Percentiles rank a stretch among this genome's conserved stretches.
Evolutionary conservation across 768 basidiomycete species (phyloP).

Genomic region (Exsudoporus frostii): DNA sequence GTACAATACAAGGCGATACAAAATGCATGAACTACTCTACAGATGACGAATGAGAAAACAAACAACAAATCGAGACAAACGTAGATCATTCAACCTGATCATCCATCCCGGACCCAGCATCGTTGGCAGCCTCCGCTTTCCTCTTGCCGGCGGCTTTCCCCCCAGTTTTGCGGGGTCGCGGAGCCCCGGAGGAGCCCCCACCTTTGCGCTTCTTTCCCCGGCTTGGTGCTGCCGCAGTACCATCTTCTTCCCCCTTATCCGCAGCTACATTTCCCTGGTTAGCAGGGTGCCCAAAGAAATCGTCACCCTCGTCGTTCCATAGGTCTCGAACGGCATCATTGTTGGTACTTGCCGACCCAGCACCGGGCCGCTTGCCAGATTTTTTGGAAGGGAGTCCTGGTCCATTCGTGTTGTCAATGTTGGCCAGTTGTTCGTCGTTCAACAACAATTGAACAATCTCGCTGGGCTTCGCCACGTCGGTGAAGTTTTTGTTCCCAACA

Average conservation of each 20-base stretch:
- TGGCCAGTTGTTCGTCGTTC: conserved; percentile 90
- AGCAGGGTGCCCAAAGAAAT: conserved; percentile 70
- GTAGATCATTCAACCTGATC: conserved; percentile 24
- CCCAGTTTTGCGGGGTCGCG: conserved; percentile 29
- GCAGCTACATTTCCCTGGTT: conserved; percentile 16
- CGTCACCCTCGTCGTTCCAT: conserved; percentile 86
- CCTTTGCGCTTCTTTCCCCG: conserved; percentile 36
- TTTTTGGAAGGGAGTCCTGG: conserved; percentile 35
- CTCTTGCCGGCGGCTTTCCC: conserved; percentile 32
- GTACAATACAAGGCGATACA: conserved; percentile 30
- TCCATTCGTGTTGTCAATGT: conserved; percentile 50
- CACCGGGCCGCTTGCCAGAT: conserved; percentile 34
- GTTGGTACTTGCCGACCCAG: conserved; percentile 31
- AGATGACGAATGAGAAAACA: conserved; percentile 14
- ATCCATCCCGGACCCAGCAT: conserved; percentile 26
- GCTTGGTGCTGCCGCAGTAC: conserved; percentile 19
- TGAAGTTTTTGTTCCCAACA: conserved; percentile 94
- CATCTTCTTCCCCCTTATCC: conserved; percentile 33
- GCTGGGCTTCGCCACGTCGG: conserved; percentile 89
- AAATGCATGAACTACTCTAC: conserved; percentile 32
- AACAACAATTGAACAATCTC: conserved; percentile 94
- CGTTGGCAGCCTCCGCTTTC: conserved; percentile 26
- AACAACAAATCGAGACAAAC: conserved; percentile 12
- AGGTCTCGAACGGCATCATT: conserved; percentile 53
- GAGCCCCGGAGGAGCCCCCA: conserved; percentile 14